These are phyloP conservation scores for Arthrinium phaeospermum DNA, from an alignment of 2,329 filamentous ascomycete genomes.

Conservation along the genomic window DNA sequence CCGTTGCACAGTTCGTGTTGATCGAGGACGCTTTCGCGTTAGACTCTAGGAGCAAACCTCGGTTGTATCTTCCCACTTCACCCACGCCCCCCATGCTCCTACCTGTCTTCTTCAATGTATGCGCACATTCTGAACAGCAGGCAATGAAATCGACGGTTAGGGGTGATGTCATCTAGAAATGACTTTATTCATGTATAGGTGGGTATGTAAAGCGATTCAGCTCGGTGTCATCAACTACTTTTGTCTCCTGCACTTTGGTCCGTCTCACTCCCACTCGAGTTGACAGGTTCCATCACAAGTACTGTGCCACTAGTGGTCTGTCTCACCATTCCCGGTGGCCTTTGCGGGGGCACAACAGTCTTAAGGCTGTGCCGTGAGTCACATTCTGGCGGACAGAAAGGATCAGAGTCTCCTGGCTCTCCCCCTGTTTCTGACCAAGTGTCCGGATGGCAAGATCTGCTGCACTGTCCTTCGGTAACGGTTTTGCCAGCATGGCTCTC, in stretches of 20 bases:
- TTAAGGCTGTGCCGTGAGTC: slow-evolving; percentile 25
- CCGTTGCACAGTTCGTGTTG: neutral
- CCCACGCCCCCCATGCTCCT: neutral
- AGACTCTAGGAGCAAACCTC: neutral
- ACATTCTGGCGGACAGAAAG: slow-evolving; percentile 34
- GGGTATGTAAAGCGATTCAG: neutral
- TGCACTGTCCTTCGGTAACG: neutral
- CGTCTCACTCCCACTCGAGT: slow-evolving; percentile 16
- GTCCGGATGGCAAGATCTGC: slow-evolving; percentile 31
- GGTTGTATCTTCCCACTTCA: neutral
- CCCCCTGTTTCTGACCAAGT: slow-evolving; percentile 34
- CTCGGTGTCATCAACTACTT: neutral
- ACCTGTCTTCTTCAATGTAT: neutral
- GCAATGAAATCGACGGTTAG: neutral
- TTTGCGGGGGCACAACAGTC: neutral
- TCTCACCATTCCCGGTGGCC: neutral
- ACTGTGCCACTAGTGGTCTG: slow-evolving; percentile 12
- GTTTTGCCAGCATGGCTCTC: neutral
- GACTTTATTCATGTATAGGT: neutral
- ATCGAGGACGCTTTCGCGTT: neutral
- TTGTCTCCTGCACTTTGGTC: neutral
- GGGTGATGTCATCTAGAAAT: neutral
- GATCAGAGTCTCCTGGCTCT: slow-evolving; percentile 37
- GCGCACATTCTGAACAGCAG: neutral
- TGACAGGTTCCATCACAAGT: slow-evolving; percentile 12